Evolutionary conservation across 768 basidiomycete species (phyloP), one percentile per base, ranked within the genome.

Genomic region (Hericium rajendrae): DNA sequence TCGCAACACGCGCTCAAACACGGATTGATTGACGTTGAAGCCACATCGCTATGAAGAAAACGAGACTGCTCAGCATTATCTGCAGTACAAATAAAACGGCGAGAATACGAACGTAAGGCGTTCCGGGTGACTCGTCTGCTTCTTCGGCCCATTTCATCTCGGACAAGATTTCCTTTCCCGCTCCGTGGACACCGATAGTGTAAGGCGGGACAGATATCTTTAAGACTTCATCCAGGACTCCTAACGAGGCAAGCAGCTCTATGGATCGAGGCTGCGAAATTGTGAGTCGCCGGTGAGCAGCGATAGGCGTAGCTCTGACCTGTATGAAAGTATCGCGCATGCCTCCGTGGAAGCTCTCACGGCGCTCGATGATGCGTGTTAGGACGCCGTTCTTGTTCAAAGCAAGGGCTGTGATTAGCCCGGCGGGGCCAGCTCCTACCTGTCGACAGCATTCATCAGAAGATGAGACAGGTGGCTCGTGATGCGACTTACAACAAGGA

Each of bases 1-100:
- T 8, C 72, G 68, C 6, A 76, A 63, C 16, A 75, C 65, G 8
- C 54, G 57, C 57, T 74, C 72, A 1, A 68, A 63, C 13, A 8
- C 28, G n/a, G 65, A 55, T 57, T 72, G 72, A n/a, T 63, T 64
- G 15, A 71, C 22, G 18, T 55, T 51, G 3, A 62, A n/a, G 1
- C 56, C 20, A 26, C 62, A 66, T 1, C 57, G 15, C 70, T 55
- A 37, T 15, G 32, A 6, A 32, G 32, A 32, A 32, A 8, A 2
- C 1, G 9, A 32, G 32, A 6, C 32, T 32, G 32, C 6, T 32
- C 32, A 32, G 32, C 8, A 32, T 32, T 10, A 6, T 6, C 32
- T 32, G 32, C 32, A 8, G 6, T 8, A 10, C 32, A 32, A 6
- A 6, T 32, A 6, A 9, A n/a, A n/a, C 24, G 18, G 6, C 24